Base-by-base conservation (phyloP, 2,329 filamentous ascomycete species). In the Aspergillus pseudoterreus region DNA sequence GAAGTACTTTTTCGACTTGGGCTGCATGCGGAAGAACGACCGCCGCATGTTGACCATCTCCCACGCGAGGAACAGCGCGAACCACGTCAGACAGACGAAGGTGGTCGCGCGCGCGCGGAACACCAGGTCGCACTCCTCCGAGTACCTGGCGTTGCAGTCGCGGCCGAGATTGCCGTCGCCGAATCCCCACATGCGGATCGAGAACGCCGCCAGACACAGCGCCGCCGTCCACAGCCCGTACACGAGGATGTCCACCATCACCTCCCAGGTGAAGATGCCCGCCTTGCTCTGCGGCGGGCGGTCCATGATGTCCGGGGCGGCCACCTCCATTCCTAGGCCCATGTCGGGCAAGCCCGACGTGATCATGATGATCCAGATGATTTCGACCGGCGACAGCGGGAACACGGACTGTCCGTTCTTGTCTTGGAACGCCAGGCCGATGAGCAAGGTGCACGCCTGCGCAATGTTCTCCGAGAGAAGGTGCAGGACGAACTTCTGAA, bases 321-420 rank as follows among this genome's bases (percentile, higher is more conserved):
- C 88, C 38, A 79, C 74, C 69, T 95, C 89, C 55, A 89, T 85
- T 11, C 90, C 88, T 0, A 95, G 83, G 45, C 90, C 90, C 73
- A 95, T 92, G 49, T 90, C 90, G 1, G 90, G 90, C 72, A 92
- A 83, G 43, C 85, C 88, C 35, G 87, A 92, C 0, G 90, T 95
- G 47, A 92, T 82, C 86, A 95, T 91, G 71, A 94, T 95, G 68
- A 95, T 88, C 89, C 89, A 95, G 55, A 95, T 80, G 56, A 95
- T 92, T 63, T 94, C 85, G 12, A 95, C 82, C 1, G 90, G 89
- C 1, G 87, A 84, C 39, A 94, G 80, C 8, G 90, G 90, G 69
- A 94, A 95, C 12, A 94, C 88, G 0, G 88, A 92, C 51, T 86
- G 78, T 5, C 81, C 79, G 11, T 78, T 73, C 3, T 68, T 55